Evolutionary conservation across 106 monocot genomes (phyloP).

Genomic region (Platanthera zijinensis): DNA sequence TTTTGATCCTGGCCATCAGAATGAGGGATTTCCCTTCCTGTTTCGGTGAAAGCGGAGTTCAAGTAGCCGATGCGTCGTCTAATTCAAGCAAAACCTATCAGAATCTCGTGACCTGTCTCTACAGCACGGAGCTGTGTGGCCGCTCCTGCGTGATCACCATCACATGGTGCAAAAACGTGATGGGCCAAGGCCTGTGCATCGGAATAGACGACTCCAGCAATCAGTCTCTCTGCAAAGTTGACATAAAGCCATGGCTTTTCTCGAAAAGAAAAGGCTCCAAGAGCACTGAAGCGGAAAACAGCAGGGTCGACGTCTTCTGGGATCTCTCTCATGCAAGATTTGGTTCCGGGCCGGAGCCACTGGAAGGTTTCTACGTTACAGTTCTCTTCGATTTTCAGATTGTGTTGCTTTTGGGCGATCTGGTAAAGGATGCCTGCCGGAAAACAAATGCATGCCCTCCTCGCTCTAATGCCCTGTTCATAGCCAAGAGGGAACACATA

Average conservation of each 20-base stretch:
- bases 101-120: constrained; percentile 60
- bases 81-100: constrained; percentile 29
- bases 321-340: constrained; percentile 80
- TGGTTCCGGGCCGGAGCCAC: constrained; percentile 55
- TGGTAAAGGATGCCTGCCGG: constrained; percentile 44
- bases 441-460: constrained; percentile 27
- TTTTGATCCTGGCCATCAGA: neutral
- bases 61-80: constrained; percentile 49
- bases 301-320: constrained; percentile 63
- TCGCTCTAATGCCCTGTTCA: constrained; percentile 23
- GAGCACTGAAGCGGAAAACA: constrained; percentile 28
- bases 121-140: constrained; percentile 35
- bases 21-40: constrained; percentile 95
- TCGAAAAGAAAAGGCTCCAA: constrained; percentile 76
- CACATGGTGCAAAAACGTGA: constrained; percentile 62
- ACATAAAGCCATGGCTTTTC: constrained; percentile 78
- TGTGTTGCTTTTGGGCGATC: constrained; percentile 65
- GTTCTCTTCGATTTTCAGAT: constrained; percentile 38
- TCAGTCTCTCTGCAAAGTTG: constrained; percentile 34
- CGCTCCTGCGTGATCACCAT: constrained; percentile 35
- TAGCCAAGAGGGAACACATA: constrained; percentile 66
- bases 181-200: constrained; percentile 65
- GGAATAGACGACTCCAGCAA: constrained; percentile 36
- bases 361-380: constrained; percentile 56
- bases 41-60: constrained; percentile 80